Evolutionary conservation across 352 stramenopile genomes (phyloP), one percentile per base, ranked within the genome.

Genomic region (Globisporangium spinosum): DNA sequence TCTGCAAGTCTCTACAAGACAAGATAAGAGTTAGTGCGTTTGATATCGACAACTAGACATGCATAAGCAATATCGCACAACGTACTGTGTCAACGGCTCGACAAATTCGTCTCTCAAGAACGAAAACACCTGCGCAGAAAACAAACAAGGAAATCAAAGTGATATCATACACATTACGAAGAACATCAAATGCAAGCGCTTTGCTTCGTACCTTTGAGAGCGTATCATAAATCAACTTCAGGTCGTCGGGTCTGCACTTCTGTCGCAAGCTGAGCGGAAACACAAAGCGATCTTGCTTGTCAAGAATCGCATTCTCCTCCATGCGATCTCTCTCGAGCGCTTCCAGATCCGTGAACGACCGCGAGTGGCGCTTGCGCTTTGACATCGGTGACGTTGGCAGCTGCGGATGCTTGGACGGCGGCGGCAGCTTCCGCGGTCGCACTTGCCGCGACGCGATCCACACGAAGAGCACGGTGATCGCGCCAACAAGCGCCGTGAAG

Each of bases 391-490:
- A 93, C 25, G 83, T 78, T 40, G 85, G 83, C 34, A 73, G 56
- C 62, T 80, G 77, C 20, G 74, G 62, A 13, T 68, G 56, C 27
- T 59, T 62, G 9, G 66, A 71, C 51, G 77, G 72, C 1, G 72
- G 62, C n/a, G 74, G 66, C 38, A 67, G 67, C 62, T 82, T 82
- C 1, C 85, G 80, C 17, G 87, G 85, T 0, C 87, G 83, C 56
- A 93, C 85, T 64, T 93, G 87, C 12, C 87, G 82, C 23, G 86
- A 94, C 27, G 85, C 82, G 34, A 96, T 83, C 88, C 88, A 96
- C 25, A 92, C 63, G 70, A 93, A 94, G 25, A 96, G 73, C 47
- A 75, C 74, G 9, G 70, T 74, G 15, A 86, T 79, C 25, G 72
- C 58, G 6, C 78, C 71, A 2, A 85, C 67, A 7, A 93, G 74